phyloP scores from a whole-genome alignment of 2,329 filamentous ascomycete genomes.

The Aspergillus sp. region DNA sequence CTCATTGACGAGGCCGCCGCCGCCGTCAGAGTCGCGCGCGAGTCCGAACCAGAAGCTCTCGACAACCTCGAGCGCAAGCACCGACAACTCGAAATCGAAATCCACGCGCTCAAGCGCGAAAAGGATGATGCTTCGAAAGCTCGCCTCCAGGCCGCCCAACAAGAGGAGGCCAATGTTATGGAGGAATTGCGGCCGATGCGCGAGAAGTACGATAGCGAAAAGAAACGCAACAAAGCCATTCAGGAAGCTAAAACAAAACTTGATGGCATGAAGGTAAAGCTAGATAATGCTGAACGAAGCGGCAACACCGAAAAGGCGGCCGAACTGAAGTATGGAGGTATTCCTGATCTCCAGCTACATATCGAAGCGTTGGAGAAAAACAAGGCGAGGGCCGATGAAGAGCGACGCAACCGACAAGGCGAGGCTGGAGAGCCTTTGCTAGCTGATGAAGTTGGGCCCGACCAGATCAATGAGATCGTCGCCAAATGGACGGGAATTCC shows the following conservation, averaged over 20 bases:
- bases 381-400: conserved; percentile 74
- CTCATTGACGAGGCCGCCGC: conserved; percentile 94
- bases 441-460: conserved; percentile 89
- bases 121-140: conserved; percentile 89
- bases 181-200: conserved; percentile 89
- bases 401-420: conserved; percentile 57
- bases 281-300: conserved; percentile 86
- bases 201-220: conserved; percentile 94
- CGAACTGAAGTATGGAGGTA: conserved; percentile 95
- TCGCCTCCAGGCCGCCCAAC: conserved; percentile 77
- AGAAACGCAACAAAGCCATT: conserved; percentile 84
- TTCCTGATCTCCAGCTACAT: conserved; percentile 80
- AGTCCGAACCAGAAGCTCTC: conserved; percentile 93
- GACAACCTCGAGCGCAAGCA: conserved; percentile 90
- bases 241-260: conserved; percentile 95
- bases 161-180: conserved; percentile 89
- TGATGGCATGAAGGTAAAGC: conserved; percentile 84
- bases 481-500: conserved; percentile 98
- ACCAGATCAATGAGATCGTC: conserved; percentile 99
- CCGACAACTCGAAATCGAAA: conserved; percentile 93
- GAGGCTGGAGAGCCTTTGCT: conserved; percentile 69
- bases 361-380: conserved; percentile 81
- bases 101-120: conserved; percentile 89
- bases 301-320: conserved; percentile 84
- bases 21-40: conserved; percentile 90